Percentiles rank a stretch among this genome's conserved stretches.
Conservation (phyloP, 106 monocot species). For the Apostasia ramifera region DNA sequence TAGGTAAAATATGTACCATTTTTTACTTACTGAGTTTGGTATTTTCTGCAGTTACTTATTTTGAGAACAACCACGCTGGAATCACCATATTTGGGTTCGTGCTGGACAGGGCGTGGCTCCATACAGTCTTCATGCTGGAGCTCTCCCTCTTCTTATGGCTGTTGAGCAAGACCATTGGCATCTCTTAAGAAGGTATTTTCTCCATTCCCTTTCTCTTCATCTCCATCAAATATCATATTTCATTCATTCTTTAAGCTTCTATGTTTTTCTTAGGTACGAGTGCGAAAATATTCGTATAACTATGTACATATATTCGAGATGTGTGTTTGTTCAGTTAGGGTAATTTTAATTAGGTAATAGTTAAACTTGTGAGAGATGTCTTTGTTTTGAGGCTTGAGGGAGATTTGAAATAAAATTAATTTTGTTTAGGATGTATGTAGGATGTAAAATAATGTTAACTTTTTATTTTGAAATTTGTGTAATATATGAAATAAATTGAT, state of each 20-base stretch:
- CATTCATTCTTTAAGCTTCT: background rate
- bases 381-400: too few species aligned
- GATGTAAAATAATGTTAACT: too few species aligned
- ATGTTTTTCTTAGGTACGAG: background rate
- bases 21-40: background rate
- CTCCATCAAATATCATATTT: background rate
- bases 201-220: background rate
- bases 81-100: constrained; percentile 49
- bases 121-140: constrained; percentile 41
- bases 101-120: constrained; percentile 41
- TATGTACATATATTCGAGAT: too few species aligned
- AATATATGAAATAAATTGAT: too few species aligned
- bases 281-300: too few species aligned
- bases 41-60: constrained; percentile 40
- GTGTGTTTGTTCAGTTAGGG: too few species aligned
- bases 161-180: constrained; percentile 43
- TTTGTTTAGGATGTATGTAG: too few species aligned
- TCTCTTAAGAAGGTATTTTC: constrained; percentile 21
- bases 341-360: too few species aligned
- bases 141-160: constrained; percentile 40
- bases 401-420: too few species aligned
- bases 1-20: too few species aligned
- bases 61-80: constrained; percentile 56
- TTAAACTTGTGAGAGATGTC: too few species aligned
- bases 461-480: too few species aligned